Evolutionary conservation across 257 asterid species (phyloP).

Genomic region (Jacaranda copaia): DNA sequence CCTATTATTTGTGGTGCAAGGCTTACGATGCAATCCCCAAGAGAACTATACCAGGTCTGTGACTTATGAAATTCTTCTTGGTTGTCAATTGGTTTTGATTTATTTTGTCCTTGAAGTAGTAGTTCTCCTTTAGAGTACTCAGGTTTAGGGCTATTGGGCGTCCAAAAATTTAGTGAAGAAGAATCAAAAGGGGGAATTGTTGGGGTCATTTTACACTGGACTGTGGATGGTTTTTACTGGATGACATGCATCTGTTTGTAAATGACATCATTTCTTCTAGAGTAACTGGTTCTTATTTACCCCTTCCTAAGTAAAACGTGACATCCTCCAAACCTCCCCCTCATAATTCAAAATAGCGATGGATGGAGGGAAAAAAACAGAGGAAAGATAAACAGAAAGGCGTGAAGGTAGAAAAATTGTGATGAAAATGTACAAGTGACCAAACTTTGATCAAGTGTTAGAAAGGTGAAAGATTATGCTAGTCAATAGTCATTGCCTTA

Average conservation of each 20-base stretch:
- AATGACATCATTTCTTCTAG: conserved; percentile 20
- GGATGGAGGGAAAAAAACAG: not conserved
- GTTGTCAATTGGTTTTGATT: no score
- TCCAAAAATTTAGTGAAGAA: no score
- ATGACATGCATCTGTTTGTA: not conserved
- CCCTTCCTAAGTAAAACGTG: not conserved
- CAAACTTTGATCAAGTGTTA: not conserved
- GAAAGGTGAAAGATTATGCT: conserved; percentile 33
- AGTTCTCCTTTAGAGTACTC: no score
- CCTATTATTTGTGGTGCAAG: no score
- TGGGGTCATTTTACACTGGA: no score
- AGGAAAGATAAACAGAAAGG: not conserved
- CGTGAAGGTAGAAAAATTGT: not conserved
- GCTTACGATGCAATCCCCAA: no score
- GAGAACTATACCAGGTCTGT: no score
- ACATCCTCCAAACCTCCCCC: not conserved
- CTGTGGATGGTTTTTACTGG: no score
- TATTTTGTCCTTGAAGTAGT: no score
- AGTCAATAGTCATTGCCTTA: conserved; percentile 41
- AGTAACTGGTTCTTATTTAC: not conserved
- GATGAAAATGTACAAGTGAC: conserved; percentile 11
- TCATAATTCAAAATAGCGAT: not conserved
- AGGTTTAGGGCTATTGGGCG: no score
- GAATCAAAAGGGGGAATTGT: no score
- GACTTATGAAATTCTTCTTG: no score